These are phyloP conservation scores for Geotrichum candidum DNA, from an alignment of 1,139 yeast species.

Conservation along the genomic window DNA sequence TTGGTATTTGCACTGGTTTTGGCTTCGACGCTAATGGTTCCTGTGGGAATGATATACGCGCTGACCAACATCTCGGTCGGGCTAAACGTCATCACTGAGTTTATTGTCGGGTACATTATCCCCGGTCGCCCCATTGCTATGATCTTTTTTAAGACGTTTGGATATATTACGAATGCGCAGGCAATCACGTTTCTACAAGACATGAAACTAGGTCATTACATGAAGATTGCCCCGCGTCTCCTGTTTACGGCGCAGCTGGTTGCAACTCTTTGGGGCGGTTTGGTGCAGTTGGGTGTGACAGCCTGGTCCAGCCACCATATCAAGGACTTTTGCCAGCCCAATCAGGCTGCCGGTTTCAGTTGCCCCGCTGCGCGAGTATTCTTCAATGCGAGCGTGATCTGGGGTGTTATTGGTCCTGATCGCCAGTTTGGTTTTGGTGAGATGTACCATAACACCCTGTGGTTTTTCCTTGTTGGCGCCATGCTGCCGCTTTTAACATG, in stretches of 20 bases:
- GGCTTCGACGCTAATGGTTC: slow-evolving; percentile 49
- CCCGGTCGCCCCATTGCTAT: slow-evolving; percentile 61
- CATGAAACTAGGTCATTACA: slow-evolving; percentile 59
- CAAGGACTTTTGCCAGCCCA: slow-evolving; percentile 43
- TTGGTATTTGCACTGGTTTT: slow-evolving; percentile 48
- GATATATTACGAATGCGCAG: slow-evolving; percentile 53
- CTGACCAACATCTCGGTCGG: slow-evolving; percentile 52
- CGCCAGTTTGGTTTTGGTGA: slow-evolving; percentile 40
- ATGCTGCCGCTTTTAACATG: slow-evolving; percentile 42
- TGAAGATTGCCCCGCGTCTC: slow-evolving; percentile 56
- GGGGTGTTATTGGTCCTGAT: slow-evolving; percentile 63
- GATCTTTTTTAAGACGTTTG: slow-evolving; percentile 56
- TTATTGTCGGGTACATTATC: slow-evolving; percentile 55
- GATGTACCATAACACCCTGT: slow-evolving; percentile 39
- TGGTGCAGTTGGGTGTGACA: slow-evolving; percentile 39
- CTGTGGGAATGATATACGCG: slow-evolving; percentile 50
- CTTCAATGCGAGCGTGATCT: slow-evolving; percentile 52
- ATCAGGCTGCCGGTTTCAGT: slow-evolving; percentile 43
- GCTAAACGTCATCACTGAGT: slow-evolving; percentile 54
- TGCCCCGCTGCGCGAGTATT: slow-evolving; percentile 48
- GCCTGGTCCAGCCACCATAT: slow-evolving; percentile 44
- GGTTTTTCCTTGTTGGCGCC: slow-evolving; percentile 46
- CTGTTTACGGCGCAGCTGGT: slow-evolving; percentile 49
- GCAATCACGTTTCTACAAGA: slow-evolving; percentile 52
- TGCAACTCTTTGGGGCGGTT: slow-evolving; percentile 36